Percentiles rank a stretch among this genome's conserved stretches.
Evolutionary conservation across 1,284 basidiomycete species (phyloP).

Genomic region (Psilocybe mexicana): DNA sequence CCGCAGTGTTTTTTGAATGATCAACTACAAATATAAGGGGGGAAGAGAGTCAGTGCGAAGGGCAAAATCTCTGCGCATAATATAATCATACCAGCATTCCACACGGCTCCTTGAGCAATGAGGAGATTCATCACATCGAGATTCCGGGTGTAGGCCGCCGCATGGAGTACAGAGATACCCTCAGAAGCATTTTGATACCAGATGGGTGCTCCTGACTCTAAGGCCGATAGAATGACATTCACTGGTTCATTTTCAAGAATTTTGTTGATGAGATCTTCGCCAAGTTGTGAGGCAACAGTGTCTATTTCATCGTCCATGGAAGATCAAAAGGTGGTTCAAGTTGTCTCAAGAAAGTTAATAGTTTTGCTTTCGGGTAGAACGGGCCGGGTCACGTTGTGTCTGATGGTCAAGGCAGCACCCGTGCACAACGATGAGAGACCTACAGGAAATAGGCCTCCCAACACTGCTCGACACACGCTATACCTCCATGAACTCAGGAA

Average conservation of each 20-base stretch:
- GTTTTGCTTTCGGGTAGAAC: no score
- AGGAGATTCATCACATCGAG: constrained; percentile 63
- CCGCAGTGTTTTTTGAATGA: constrained; percentile 77
- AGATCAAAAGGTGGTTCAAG: neutral
- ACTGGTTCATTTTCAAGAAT: constrained; percentile 56
- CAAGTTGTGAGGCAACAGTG: constrained; percentile 48
- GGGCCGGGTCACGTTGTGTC: neutral
- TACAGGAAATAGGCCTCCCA: no score
- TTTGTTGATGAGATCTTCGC: constrained; percentile 56
- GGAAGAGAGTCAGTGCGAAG: constrained; percentile 2
- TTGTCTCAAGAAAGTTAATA: no score
- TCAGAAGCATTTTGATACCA: constrained; percentile 90
- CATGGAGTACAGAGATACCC: constrained; percentile 86
- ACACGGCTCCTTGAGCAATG: constrained; percentile 83
- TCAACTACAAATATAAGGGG: constrained; percentile 56
- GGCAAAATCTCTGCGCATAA: neutral
- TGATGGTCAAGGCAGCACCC: no score
- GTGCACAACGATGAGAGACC: no score
- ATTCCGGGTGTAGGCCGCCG: constrained; percentile 79
- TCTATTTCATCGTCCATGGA: constrained; percentile 34
- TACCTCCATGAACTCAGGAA: no score
- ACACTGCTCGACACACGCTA: no score
- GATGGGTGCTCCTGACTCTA: constrained; percentile 78
- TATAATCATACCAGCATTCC: constrained; percentile 76
- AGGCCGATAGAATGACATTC: constrained; percentile 50